These are phyloP conservation scores for Cinchona pubescens DNA, from an alignment of 257 asterid species.

Conservation along the genomic window DNA sequence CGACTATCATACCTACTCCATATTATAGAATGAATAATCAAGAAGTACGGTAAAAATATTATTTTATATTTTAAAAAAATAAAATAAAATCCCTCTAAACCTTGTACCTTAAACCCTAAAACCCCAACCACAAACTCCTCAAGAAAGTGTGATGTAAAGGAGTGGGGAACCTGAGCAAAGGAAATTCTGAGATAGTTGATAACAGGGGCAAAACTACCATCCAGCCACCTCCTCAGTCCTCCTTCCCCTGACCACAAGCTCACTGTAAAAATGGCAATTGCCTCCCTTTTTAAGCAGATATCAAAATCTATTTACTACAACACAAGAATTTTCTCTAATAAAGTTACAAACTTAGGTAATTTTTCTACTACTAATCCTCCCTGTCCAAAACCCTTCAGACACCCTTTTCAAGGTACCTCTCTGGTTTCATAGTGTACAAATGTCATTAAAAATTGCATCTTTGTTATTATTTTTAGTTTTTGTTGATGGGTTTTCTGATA, in stretches of 20 bases:
- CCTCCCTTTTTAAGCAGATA: conserved; percentile 35
- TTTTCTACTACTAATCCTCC: conserved; percentile 10
- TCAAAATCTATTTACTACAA: conserved; percentile 27
- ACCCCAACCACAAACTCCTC: too few species aligned
- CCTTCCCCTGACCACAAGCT: background rate
- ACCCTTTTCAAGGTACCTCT: conserved; percentile 41
- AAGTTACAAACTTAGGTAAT: conserved; percentile 20
- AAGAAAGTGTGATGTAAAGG: too few species aligned
- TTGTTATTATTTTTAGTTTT: background rate
- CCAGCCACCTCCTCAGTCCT: background rate
- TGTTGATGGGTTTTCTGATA: background rate
- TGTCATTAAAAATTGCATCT: background rate
- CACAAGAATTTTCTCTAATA: conserved; percentile 16
- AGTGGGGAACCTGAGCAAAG: too few species aligned
- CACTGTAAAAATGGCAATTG: conserved; percentile 27
- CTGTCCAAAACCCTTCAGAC: conserved; percentile 31
- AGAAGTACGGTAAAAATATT: too few species aligned
- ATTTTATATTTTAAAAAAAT: too few species aligned
- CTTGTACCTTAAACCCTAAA: too few species aligned
- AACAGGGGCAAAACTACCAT: background rate
- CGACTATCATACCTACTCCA: too few species aligned
- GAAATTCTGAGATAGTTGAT: background rate
- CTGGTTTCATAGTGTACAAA: background rate
- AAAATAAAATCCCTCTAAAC: too few species aligned
- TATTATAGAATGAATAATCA: too few species aligned